These are phyloP conservation scores for Fusarium sp. DNA, from an alignment of 2,329 filamentous ascomycete species.

Conservation along the genomic window DNA sequence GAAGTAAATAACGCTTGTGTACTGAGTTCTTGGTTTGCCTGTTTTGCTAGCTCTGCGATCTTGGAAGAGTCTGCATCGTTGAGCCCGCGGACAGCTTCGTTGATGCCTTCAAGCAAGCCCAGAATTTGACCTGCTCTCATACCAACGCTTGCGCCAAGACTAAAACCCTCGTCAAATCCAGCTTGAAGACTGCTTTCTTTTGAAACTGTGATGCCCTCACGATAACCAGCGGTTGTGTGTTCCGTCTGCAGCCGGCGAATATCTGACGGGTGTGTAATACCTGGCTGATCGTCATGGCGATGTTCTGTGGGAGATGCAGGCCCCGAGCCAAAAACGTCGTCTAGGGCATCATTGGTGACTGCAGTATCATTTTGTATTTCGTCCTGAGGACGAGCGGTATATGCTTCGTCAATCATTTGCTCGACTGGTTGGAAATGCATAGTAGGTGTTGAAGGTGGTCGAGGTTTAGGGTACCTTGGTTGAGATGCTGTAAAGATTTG, in stretches of 20 bases:
- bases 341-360: slow-evolving; percentile 47
- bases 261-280: slow-evolving; percentile 67
- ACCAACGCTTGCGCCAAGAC: slow-evolving; percentile 84
- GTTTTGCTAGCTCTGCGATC: not conserved
- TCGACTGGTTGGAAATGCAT: slow-evolving; percentile 55
- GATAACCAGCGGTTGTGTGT: slow-evolving; percentile 88
- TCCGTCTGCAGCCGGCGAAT: slow-evolving; percentile 79
- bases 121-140: slow-evolving; percentile 78
- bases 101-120: slow-evolving; percentile 81
- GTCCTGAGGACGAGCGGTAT: slow-evolving; percentile 39
- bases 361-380: slow-evolving; percentile 17
- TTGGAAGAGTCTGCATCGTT: slow-evolving; percentile 37
- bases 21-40: slow-evolving; percentile 70
- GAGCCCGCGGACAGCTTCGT: slow-evolving; percentile 57
- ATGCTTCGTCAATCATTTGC: slow-evolving; percentile 46
- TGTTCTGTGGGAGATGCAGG: slow-evolving; percentile 40
- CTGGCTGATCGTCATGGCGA: slow-evolving; percentile 7
- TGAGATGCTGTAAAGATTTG: not conserved
- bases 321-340: slow-evolving; percentile 54
- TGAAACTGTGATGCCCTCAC: slow-evolving; percentile 83
- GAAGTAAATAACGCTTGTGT: slow-evolving; percentile 72
- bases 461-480: slow-evolving; percentile 21
- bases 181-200: slow-evolving; percentile 83
- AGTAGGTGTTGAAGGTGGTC: slow-evolving; percentile 3
- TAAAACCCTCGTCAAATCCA: slow-evolving; percentile 93